Percentiles rank a stretch among this genome's conserved stretches.
These are phyloP conservation scores for Albugo candida DNA, from an alignment of 352 stramenopile genomes.

Conservation along the genomic window DNA sequence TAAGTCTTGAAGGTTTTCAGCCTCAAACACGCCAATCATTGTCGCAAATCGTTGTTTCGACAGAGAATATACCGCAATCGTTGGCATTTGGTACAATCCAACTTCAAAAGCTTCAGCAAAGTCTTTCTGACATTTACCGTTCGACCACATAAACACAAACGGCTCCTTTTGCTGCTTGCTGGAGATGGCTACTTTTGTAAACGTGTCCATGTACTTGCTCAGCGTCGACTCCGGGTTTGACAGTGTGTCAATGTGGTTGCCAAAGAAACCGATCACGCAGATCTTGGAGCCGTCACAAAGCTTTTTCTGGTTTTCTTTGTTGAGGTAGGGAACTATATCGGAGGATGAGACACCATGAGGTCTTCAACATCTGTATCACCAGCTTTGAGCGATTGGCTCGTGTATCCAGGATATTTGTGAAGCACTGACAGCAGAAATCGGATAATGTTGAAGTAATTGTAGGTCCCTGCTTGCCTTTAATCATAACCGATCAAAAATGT, in stretches of 20 bases:
- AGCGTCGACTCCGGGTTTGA: conserved; percentile 19
- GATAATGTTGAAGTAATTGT: conserved; percentile 44
- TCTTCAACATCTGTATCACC: conserved; percentile 8
- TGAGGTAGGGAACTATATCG: conserved; percentile 27
- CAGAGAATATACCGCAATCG: conserved; percentile 51
- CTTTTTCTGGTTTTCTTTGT: conserved; percentile 23
- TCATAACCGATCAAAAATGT: conserved; percentile 49
- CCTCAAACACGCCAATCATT: conserved; percentile 47
- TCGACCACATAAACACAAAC: conserved; percentile 58
- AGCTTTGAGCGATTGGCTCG: conserved; percentile 8
- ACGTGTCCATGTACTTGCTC: conserved; percentile 17
- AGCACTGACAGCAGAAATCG: conserved; percentile 46
- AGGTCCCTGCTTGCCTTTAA: conserved; percentile 42
- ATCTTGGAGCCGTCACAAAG: conserved; percentile 41
- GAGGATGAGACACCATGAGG: conserved; percentile 9
- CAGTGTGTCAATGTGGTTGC: conserved; percentile 29
- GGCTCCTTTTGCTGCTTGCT: conserved; percentile 32
- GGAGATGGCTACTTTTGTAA: conserved; percentile 21
- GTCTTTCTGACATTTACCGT: conserved; percentile 54
- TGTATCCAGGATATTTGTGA: conserved; percentile 21
- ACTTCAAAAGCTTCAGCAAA: conserved; percentile 52
- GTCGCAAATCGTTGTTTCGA: conserved; percentile 46
- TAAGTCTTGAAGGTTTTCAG: conserved; percentile 29
- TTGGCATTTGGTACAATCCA: conserved; percentile 56
- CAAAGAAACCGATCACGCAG: conserved; percentile 60